These are phyloP conservation scores for Wallacemonas rigidus DNA, from an alignment of 208 protist species.

Conservation along the genomic window DNA sequence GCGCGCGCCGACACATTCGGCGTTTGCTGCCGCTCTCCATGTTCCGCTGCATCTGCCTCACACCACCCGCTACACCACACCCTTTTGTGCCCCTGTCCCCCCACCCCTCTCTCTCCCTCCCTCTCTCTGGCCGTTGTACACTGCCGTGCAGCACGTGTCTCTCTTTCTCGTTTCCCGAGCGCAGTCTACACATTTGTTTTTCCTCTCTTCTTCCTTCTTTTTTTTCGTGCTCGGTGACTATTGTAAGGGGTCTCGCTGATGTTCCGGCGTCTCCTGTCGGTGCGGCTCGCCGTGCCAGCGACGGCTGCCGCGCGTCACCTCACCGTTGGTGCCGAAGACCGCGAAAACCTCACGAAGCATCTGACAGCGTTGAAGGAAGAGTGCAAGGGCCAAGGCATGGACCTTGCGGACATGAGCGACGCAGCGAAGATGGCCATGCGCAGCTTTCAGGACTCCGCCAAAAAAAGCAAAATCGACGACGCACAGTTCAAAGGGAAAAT, in stretches of 20 bases:
- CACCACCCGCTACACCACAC: no score
- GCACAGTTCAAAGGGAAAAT: slow-evolving; percentile 76
- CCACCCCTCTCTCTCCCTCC: no score
- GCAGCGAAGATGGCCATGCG: slow-evolving; percentile 61
- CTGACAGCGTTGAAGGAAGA: slow-evolving; percentile 84
- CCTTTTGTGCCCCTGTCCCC: no score
- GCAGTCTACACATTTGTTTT: neutral
- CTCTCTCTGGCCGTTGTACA: no score
- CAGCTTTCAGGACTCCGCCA: slow-evolving; percentile 58
- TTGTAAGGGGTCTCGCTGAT: slow-evolving; percentile 3
- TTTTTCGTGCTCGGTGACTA: slow-evolving; percentile 1
- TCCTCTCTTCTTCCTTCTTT: slow-evolving; percentile 22
- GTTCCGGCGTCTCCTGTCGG: slow-evolving; percentile 17
- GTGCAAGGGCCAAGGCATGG: slow-evolving; percentile 83
- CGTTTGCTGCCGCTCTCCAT: no score
- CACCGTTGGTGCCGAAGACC: slow-evolving; percentile 39
- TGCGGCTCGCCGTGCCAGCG: neutral
- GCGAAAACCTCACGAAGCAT: slow-evolving; percentile 75
- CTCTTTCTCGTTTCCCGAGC: no score
- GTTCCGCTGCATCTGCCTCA: no score
- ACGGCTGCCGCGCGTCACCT: slow-evolving; percentile 24
- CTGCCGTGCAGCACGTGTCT: no score
- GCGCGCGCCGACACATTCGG: no score
- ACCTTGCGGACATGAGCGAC: slow-evolving; percentile 89
- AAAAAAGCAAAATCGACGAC: slow-evolving; percentile 54